Conservation (phyloP, 2,329 filamentous ascomycete genomes). For the Alternaria atra region DNA sequence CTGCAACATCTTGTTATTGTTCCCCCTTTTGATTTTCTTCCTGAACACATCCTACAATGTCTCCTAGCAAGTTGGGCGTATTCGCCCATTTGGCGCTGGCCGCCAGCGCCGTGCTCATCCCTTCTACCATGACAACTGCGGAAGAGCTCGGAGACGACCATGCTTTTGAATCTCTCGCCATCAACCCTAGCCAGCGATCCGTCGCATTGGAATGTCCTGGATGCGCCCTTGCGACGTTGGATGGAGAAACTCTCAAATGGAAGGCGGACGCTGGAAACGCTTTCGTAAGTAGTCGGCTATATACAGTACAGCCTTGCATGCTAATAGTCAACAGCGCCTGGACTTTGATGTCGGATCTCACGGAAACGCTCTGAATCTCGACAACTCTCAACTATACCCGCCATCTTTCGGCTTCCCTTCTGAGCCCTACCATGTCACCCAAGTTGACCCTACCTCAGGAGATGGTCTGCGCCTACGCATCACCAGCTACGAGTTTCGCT, state of each 20-base stretch:
- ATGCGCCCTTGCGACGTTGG: constrained; percentile 41
- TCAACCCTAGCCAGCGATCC: constrained; percentile 46
- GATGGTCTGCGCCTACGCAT: constrained; percentile 44
- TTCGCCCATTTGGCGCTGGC: constrained; percentile 48
- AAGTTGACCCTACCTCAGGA: constrained; percentile 41
- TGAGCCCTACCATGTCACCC: constrained; percentile 46
- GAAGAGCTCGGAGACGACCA: constrained; percentile 44
- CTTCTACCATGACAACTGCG: constrained; percentile 37
- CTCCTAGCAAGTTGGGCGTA: constrained; percentile 43
- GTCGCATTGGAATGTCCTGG: constrained; percentile 46
- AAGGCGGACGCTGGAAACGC: constrained; percentile 43
- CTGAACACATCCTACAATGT: constrained; percentile 37
- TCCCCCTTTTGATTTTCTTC: constrained; percentile 17
- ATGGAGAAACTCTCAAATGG: constrained; percentile 39
- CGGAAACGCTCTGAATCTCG: constrained; percentile 45
- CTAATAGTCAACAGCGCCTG: constrained; percentile 44
- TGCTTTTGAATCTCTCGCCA: constrained; percentile 40
- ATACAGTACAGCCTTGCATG: constrained; percentile 5
- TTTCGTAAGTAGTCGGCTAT: constrained; percentile 39
- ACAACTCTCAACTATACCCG: constrained; percentile 51
- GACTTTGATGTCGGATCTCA: constrained; percentile 48
- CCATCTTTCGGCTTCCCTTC: constrained; percentile 42
- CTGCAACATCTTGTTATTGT: constrained; percentile 20
- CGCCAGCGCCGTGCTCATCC: constrained; percentile 49
- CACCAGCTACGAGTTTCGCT: constrained; percentile 49